Base-by-base conservation (phyloP, 2,329 filamentous ascomycete genomes). In the Epichloe coenophiala region DNA sequence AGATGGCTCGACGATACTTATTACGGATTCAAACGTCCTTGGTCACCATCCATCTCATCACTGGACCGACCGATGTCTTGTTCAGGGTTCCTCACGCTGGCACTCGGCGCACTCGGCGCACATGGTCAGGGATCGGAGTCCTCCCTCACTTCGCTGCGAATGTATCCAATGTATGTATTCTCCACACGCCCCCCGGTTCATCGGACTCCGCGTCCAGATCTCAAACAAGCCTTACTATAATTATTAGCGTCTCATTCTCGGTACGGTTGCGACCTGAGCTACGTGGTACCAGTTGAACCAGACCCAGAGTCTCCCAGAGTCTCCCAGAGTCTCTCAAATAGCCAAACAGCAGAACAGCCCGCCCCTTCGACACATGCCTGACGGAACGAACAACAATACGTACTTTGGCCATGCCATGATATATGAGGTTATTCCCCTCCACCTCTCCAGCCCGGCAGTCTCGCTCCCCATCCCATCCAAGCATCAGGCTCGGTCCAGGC, bases 401-500 rank as follows among this genome's bases (percentile, higher is more conserved):
- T 51, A 33, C 23, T 17, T 21, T n/a, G 31, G 39, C 17, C 38
- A 3, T 33, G 48, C 11, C 48, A 33, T 49, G 41, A 45, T 49
- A 49, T 49, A 49, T 44, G 35, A 49, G 35, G n/a, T n/a, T 15
- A 15, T 31, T 40, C 33, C 45, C 45, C 45, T 39, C 23, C 45
- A 31, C 40, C 49, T 39, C 40, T 23, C 12, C 21, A 39, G 27
- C 27, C 11, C 9, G 4, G 3, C 21, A 19, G 33, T 31, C 43
- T 46, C 41, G 19, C 39, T 40, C 9, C 8, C n/a, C 39, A 13
- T 37, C 35, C 12, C 19, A 40, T 43, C 35, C 36, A 19, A 27
- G 13, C 44, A 48, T 48, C 48, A 50, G 27, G 42, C 37, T 37
- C 43, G 23, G 27, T n/a, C 43, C 12, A 41, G 48, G 43, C 48